A percentile compares a stretch with the other conserved stretches of the same genome.
These are phyloP conservation scores for Populus hybrid DNA, from an alignment of 441 rosid species.

Conservation along the genomic window DNA sequence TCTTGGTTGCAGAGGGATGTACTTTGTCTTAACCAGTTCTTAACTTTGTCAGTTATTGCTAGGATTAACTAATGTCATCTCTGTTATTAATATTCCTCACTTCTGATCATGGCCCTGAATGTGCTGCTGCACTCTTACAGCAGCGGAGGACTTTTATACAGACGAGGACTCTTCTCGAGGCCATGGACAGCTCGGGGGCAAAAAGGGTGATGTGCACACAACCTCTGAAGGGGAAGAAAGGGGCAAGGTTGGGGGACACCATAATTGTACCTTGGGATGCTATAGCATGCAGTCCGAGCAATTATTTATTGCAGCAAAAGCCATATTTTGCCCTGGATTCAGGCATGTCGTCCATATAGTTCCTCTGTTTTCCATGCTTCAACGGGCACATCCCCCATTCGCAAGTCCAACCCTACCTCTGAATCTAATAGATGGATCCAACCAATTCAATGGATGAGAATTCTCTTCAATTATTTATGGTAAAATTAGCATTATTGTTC, in stretches of 20 bases:
- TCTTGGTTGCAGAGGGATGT: not conserved
- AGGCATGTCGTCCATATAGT: no score
- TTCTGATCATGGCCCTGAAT: not conserved
- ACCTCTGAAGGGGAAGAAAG: constrained; percentile 57
- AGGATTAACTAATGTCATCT: not conserved
- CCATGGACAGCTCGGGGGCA: constrained; percentile 84
- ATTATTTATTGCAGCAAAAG: no score
- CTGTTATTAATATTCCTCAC: not conserved
- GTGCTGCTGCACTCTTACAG: constrained; percentile 26
- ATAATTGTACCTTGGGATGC: constrained; percentile 55
- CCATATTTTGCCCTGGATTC: no score
- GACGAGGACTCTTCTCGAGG: constrained; percentile 38
- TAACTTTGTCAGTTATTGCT: not conserved
- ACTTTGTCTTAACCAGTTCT: not conserved
- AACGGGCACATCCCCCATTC: no score
- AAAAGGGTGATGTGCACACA: constrained; percentile 91
- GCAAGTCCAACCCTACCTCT: not conserved
- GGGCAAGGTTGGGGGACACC: constrained; percentile 79
- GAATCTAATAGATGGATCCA: not conserved
- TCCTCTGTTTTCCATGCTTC: no score
- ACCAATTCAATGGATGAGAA: not conserved
- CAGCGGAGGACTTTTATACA: constrained; percentile 65
- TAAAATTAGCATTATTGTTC: not conserved
- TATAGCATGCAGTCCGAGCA: no score
- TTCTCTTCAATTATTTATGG: not conserved